Evolutionary conservation across 2,329 filamentous ascomycete species (phyloP).

Genomic region (Corinectria fuckeliana): DNA sequence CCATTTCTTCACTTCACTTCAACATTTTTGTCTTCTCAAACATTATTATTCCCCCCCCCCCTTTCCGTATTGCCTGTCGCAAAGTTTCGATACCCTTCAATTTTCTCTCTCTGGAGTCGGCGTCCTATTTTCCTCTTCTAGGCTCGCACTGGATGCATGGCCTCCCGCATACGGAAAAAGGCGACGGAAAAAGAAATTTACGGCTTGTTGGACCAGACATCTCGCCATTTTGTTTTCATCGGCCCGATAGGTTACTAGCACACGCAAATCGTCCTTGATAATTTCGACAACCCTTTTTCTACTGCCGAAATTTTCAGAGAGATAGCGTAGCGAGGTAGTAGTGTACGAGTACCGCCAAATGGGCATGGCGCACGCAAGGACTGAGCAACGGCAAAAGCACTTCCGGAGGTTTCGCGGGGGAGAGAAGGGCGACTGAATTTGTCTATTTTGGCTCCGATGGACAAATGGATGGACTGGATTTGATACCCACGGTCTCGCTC

Average conservation of each 20-base stretch:
- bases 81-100: constrained; percentile 22
- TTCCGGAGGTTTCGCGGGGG: constrained; percentile 6
- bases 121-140: constrained; percentile 2
- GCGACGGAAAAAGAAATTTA: not conserved
- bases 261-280: not conserved
- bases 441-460: not conserved
- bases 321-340: not conserved
- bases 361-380: not conserved
- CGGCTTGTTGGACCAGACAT: not conserved
- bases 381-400: not conserved
- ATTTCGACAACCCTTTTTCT: not conserved
- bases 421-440: not conserved
- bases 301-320: not conserved
- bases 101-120: constrained; percentile 11
- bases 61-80: constrained; percentile 2
- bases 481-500: constrained; percentile 7
- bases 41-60: not conserved
- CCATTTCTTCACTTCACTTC: constrained; percentile 7
- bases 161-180: not conserved
- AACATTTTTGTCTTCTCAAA: constrained; percentile 11
- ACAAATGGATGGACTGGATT: constrained; percentile 9
- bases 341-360: not conserved
- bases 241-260: not conserved
- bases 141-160: not conserved
- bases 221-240: not conserved